Evolutionary conservation across 2,329 filamentous ascomycete species (phyloP), one percentile per base, ranked within the genome.

Genomic region (Aspergillus brasiliensis): DNA sequence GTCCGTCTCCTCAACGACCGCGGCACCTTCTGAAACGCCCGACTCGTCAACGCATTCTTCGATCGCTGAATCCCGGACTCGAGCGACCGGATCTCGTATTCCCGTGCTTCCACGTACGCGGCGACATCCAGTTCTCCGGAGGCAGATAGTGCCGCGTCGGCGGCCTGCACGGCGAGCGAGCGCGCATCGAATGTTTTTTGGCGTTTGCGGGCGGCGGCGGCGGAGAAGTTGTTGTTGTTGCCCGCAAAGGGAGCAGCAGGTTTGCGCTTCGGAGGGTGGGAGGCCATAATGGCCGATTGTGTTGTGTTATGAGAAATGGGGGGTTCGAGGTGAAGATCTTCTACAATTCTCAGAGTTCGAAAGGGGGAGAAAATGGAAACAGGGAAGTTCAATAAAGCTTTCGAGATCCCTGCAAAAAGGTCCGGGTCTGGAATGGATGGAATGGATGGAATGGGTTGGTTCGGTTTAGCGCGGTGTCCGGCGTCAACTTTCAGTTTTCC

Each of bases 1-100:
- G 94, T 97, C 68, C 95, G 84, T 65, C 95, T 84, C 65, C 95
- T 84, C 84, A 99, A 80, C 52, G 89, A 88, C 66, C 92, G 86
- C 1, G 95, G 95, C 5, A 99, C 90, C 67, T 91, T 86, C 75
- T 99, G 95, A 71, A 98, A 98, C 13, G 94, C 93, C 54, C 94
- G 85, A 59, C 86, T 88, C 46, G 85, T 81, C 61, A 86, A 69
- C 1, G 78, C 81, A 64, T 81, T 81, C 74, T 90, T 93, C 49
- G 91, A 89, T 37, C 85, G 87, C 57, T 84, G 83, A 84, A 98
- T 95, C 61, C 91, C 91, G 70, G 88, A 83, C 73, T 97, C 91
- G 49, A 98, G 80, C 1, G 93, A 89, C 59, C 86, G 86, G 68
- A 99, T 96, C 79, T 98, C 94, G 70, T 91, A 96, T 71, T 96